phyloP scores from a whole-genome alignment of 768 basidiomycete species.

The Boletus bicolor region DNA sequence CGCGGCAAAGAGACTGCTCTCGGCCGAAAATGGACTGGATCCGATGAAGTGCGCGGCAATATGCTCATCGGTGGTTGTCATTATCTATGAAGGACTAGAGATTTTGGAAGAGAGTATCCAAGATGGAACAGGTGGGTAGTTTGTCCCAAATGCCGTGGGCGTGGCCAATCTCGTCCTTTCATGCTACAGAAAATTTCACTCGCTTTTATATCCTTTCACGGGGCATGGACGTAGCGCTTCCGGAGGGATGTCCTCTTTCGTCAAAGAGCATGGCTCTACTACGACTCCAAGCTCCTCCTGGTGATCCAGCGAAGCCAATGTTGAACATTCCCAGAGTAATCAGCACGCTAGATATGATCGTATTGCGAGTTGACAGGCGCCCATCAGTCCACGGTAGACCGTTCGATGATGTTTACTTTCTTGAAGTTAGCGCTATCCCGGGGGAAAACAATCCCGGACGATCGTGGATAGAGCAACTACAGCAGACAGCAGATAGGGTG shows the following conservation, averaged over 20 bases:
- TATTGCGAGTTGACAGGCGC: slow-evolving; percentile 61
- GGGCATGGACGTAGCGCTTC: slow-evolving; percentile 30
- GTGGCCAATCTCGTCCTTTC: background rate
- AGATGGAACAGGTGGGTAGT: slow-evolving; percentile 35
- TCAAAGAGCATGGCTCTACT: slow-evolving; percentile 35
- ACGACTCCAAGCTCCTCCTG: slow-evolving; percentile 28
- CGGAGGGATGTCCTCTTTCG: slow-evolving; percentile 22
- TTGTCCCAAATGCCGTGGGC: background rate
- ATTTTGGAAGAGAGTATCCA: slow-evolving; percentile 64
- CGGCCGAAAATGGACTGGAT: slow-evolving; percentile 34
- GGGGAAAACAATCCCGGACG: background rate
- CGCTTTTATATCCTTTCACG: slow-evolving; percentile 62
- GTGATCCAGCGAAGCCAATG: background rate
- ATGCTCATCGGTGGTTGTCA: slow-evolving; percentile 62
- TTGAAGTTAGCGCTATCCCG: slow-evolving; percentile 43
- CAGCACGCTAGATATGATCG: slow-evolving; percentile 39
- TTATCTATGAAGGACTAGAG: slow-evolving; percentile 59
- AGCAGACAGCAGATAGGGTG: slow-evolving; percentile 35
- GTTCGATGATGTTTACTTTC: slow-evolving; percentile 62
- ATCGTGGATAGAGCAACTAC: slow-evolving; percentile 36
- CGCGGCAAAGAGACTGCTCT: slow-evolving; percentile 50
- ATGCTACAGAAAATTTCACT: slow-evolving; percentile 56
- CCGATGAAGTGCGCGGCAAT: slow-evolving; percentile 63
- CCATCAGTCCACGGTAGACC: slow-evolving; percentile 46
- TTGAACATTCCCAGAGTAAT: slow-evolving; percentile 26